These are phyloP conservation scores for Gastrolobium villosum DNA, from an alignment of 306 rosid genomes.

Conservation along the genomic window DNA sequence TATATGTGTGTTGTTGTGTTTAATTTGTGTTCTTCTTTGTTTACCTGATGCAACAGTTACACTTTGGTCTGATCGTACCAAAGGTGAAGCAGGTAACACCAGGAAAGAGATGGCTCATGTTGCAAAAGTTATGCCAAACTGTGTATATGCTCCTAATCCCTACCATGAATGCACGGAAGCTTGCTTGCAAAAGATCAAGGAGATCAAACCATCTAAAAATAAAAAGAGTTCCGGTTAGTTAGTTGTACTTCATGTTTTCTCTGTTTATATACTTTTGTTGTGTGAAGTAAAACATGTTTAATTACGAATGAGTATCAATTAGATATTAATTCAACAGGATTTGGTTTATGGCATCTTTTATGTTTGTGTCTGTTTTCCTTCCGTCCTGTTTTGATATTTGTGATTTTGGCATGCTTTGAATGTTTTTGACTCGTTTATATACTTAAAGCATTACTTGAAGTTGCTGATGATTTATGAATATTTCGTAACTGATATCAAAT, in stretches of 20 bases:
- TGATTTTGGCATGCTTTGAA: constrained; percentile 12
- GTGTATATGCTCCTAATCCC: constrained; percentile 79
- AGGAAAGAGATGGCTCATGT: constrained; percentile 68
- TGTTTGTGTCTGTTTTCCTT: constrained; percentile 12
- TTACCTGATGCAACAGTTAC: constrained; percentile 34
- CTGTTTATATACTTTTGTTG: neutral
- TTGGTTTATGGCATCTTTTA: neutral
- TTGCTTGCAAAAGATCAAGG: constrained; percentile 73
- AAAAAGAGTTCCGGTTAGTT: constrained; percentile 69
- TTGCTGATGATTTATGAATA: constrained; percentile 21
- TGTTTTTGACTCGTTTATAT: constrained; percentile 37
- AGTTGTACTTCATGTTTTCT: constrained; percentile 21
- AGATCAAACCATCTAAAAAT: constrained; percentile 62
- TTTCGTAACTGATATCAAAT: neutral
- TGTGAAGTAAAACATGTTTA: constrained; percentile 25
- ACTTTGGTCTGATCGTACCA: constrained; percentile 18
- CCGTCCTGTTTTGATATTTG: neutral
- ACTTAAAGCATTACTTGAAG: neutral
- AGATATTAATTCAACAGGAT: neutral
- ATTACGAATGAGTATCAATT: constrained; percentile 15
- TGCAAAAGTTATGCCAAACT: constrained; percentile 65
- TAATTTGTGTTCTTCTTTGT: constrained; percentile 25
- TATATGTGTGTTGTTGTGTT: constrained; percentile 3
- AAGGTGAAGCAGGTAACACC: constrained; percentile 44
- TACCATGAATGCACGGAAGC: constrained; percentile 86